A percentile compares a stretch with the other conserved stretches of the same genome.
phyloP scores from a whole-genome alignment of 1,284 basidiomycete genomes.

The Pseudozyma flocculosa region DNA sequence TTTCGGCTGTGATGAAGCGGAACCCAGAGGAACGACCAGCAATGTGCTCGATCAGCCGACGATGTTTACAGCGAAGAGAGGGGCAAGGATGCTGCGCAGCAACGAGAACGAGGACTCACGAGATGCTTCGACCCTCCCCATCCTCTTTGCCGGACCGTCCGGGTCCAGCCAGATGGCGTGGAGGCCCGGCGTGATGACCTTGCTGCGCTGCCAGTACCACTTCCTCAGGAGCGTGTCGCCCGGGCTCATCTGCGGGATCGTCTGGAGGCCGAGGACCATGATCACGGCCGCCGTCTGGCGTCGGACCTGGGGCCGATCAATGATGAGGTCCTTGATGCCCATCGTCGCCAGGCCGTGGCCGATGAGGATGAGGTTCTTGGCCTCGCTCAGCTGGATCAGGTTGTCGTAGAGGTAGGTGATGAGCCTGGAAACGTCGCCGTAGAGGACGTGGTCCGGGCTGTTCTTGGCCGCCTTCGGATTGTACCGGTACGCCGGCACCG shows the following conservation, averaged over 20 bases:
- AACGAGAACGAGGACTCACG: constrained; percentile 10
- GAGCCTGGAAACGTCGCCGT: constrained; percentile 65
- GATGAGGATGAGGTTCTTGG: constrained; percentile 74
- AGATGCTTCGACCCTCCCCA: constrained; percentile 14
- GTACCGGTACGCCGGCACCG: background rate
- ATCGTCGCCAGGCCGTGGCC: constrained; percentile 82
- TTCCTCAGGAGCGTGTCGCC: constrained; percentile 7
- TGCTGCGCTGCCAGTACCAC: constrained; percentile 22
- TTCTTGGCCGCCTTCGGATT: constrained; percentile 2
- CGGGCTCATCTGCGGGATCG: constrained; percentile 20
- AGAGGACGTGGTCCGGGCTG: constrained; percentile 11
- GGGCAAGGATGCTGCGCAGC: too few relatives aligned
- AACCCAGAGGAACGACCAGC: too few relatives aligned
- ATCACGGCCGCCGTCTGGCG: constrained; percentile 32
- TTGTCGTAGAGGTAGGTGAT: constrained; percentile 92
- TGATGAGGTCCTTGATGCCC: constrained; percentile 72
- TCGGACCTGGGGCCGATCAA: constrained; percentile 60
- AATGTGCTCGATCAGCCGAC: too few relatives aligned
- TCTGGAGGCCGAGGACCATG: constrained; percentile 34
- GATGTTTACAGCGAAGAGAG: too few relatives aligned
- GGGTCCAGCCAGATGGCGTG: constrained; percentile 16
- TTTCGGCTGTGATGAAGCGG: constrained; percentile 9
- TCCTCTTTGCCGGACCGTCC: constrained; percentile 15
- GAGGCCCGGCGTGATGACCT: constrained; percentile 21
- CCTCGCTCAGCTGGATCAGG: constrained; percentile 71